These are phyloP conservation scores for Naematelia encephala DNA, from an alignment of 768 basidiomycete species.

Conservation along the genomic window DNA sequence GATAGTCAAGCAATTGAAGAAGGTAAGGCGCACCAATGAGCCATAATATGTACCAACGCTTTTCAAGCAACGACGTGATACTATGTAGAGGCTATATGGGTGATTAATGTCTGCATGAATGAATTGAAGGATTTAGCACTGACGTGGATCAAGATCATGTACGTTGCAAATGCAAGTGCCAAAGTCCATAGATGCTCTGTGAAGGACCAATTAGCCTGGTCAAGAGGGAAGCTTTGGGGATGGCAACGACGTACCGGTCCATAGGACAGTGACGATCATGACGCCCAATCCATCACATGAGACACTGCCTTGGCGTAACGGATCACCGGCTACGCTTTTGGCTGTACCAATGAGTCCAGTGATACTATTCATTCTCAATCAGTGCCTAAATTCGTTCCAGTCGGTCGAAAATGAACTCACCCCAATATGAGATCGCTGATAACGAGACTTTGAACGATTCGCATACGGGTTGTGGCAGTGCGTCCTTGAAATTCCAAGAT, in stretches of 20 bases:
- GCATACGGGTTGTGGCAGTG: conserved; percentile 42
- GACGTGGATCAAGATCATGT: conserved; percentile 50
- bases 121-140: conserved; percentile 13
- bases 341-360: conserved; percentile 37
- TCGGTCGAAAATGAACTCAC: conserved; percentile 19
- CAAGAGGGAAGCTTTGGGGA: too few relatives aligned
- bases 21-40: conserved; percentile 22
- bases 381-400: background rate
- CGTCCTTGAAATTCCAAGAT: conserved; percentile 33
- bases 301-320: conserved; percentile 22
- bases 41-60: conserved; percentile 42
- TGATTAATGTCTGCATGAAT: background rate
- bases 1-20: background rate
- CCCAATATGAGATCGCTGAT: conserved; percentile 44
- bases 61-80: conserved; percentile 43
- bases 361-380: conserved; percentile 19
- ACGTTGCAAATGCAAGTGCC: conserved; percentile 47
- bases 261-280: conserved; percentile 36
- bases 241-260: conserved; percentile 45
- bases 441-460: conserved; percentile 48
- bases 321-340: conserved; percentile 21
- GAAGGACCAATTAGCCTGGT: too few relatives aligned
- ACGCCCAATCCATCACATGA: conserved; percentile 45
- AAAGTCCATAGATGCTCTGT: conserved; percentile 51
- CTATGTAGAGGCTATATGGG: conserved; percentile 40